Evolutionary conservation across 768 basidiomycete genomes (phyloP), one percentile per base, ranked within the genome.

Genomic region (Leucosporidium scottii): DNA sequence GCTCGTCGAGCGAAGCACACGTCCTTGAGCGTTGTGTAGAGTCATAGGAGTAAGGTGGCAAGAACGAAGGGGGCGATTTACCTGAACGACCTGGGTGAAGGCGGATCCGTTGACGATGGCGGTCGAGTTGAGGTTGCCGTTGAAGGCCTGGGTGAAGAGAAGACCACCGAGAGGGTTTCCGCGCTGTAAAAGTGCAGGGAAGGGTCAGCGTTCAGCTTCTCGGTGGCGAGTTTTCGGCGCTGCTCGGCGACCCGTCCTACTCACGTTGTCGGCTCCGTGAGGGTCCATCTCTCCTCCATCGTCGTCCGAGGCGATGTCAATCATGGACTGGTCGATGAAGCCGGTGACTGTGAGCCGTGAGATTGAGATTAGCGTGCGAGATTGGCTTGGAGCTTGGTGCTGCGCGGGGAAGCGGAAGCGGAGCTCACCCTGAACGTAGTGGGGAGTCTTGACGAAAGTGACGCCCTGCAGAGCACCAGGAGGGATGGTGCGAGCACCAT

Each of bases 401-500:
- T 44, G 39, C 39, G 39, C 39, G 39, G 39, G 39, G 39, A 44
- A 44, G 39, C 10, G 39, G 15, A 17, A 44, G 39, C 39, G 39
- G 39, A 44, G 39, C 39, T 44, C 39, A 44, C 39, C 79, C 49
- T 75, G 70, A 31, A 75, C 73, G 68, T 77, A 77, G 59, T 74
- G 82, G 1, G 83, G 81, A 0, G 86, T 86, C 67, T 78, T 80
- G 71, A 86, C 81, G 75, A 82, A 81, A 78, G 90, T 88, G 0
- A 88, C 80, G 63, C 87, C 89, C 4, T 77, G 76, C 39, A 90
- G 77, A 39, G 87, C 82, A 27, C 86, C 86, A 0, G 75, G 77
- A n/a, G 87, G 88, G 48, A 91, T 88, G 62, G 86, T 74, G 67
- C 90, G 87, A 5, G 87, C 85, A 3, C 90, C 90, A 13, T 44